Base-by-base conservation (phyloP, 495 filamentous ascomycete species). In the Lindgomyces ingoldianus region DNA sequence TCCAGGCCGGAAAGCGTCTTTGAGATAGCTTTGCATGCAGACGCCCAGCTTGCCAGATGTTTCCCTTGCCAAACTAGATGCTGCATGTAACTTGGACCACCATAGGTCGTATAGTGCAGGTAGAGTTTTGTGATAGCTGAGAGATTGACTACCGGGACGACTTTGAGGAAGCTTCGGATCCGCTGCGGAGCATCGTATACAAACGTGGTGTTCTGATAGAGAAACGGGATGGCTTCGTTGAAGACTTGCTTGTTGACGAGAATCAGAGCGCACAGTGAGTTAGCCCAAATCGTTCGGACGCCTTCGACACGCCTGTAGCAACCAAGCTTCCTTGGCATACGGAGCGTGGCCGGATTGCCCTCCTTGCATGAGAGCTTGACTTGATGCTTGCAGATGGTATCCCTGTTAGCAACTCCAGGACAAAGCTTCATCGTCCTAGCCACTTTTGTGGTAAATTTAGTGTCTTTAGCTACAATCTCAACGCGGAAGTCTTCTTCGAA, bases 181-280 rank as follows among this genome's bases (percentile, higher is more conserved):
- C 67, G 62, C 2, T 27, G n/a, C 4, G 67, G 67, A 12, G 67
- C 62, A 8, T 45, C 53, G 42, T 63, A 63, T 3, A 56, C 63
- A 56, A 71, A 68, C 10, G 60, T 68, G 12, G 68, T 65, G 9
- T 58, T 60, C 4, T 26, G 26, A 49, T 71, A 71, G 26, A 71
- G 60, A 10, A 68, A 53, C 1, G 33, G 10, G 26, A 62, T 29
- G 25, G 52, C 11, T 22, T 71, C 68, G 3, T 6, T 6, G 42
- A 64, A 16, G 18, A 70, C 30, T 45, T 60, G 53, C 56, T 62
- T 64, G 60, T 56, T 58, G 1, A 71, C 64, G 4, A 62, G 64
- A 26, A 71, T 56, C 19, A 70, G 68, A 19, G 63, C 53, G 25
- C 54, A 67, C 22, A 70, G 26, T 6, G 68, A 70, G 33, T 8